These are phyloP conservation scores for Solanum raphanifolium DNA, from an alignment of 257 asterid genomes.

Conservation along the genomic window DNA sequence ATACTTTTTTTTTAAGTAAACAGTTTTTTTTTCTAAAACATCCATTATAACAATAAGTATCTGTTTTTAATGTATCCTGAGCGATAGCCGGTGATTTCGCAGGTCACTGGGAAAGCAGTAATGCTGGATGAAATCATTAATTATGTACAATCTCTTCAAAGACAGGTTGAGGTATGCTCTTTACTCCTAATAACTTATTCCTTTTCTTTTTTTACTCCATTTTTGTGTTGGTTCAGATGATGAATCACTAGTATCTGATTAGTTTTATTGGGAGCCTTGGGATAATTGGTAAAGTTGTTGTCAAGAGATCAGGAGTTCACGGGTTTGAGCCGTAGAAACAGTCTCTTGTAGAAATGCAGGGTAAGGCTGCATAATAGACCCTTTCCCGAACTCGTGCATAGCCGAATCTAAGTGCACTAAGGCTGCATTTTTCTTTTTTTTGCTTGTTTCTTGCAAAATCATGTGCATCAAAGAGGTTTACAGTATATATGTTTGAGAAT, in stretches of 20 bases:
- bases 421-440: too few relatives aligned
- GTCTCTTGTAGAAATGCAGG: too few relatives aligned
- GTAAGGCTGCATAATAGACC: too few relatives aligned
- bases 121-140: slow-evolving; percentile 98
- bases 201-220: neutral
- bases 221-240: too few relatives aligned
- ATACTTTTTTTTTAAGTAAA: neutral
- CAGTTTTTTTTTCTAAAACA: neutral
- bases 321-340: too few relatives aligned
- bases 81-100: slow-evolving; percentile 1
- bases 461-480: neutral
- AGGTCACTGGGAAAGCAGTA: slow-evolving; percentile 98
- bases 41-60: neutral
- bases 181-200: neutral
- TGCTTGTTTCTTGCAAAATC: neutral
- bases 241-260: neutral
- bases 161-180: slow-evolving; percentile 79
- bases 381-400: too few relatives aligned
- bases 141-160: slow-evolving; percentile 87
- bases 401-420: too few relatives aligned
- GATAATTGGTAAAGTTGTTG: too few relatives aligned
- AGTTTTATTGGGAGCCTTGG: neutral
- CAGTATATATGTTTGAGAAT: neutral
- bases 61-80: neutral
- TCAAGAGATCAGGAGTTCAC: too few relatives aligned